These are phyloP conservation scores for Neckera pumila DNA, from an alignment of 225 moss, liverwort and hornwort genomes.

Conservation along the genomic window DNA sequence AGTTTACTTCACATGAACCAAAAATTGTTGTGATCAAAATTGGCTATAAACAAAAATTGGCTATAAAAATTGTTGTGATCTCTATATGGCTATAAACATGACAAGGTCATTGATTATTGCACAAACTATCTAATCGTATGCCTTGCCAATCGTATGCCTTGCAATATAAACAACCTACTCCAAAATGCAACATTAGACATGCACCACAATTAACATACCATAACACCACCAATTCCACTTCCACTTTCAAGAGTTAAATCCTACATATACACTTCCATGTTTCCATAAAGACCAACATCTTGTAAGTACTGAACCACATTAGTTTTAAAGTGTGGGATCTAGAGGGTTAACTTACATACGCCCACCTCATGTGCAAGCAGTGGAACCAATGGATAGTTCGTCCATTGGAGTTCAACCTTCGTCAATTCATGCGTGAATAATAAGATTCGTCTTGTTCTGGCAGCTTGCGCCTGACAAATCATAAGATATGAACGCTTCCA, in stretches of 20 bases:
- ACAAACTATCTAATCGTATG: no score
- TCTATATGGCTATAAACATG: no score
- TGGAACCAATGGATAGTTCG: not conserved
- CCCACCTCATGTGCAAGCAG: not conserved
- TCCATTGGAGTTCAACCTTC: not conserved
- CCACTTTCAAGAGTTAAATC: not conserved
- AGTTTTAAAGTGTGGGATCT: not conserved
- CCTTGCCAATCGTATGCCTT: no score
- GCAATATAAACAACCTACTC: no score
- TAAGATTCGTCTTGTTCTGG: not conserved
- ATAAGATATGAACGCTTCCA: not conserved
- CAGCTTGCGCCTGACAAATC: not conserved
- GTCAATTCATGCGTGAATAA: not conserved
- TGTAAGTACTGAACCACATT: not conserved
- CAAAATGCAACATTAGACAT: not conserved
- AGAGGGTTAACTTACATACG: not conserved
- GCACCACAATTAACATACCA: not conserved
- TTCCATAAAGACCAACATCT: not conserved
- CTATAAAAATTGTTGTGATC: no score
- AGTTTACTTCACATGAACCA: no score
- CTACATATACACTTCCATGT: not conserved
- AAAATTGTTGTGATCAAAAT: no score
- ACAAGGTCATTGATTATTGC: no score
- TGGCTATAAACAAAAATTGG: no score
- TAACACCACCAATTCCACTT: not conserved